phyloP scores from a whole-genome alignment of 148 eudicot species.

The Simmondsia chinensis region DNA sequence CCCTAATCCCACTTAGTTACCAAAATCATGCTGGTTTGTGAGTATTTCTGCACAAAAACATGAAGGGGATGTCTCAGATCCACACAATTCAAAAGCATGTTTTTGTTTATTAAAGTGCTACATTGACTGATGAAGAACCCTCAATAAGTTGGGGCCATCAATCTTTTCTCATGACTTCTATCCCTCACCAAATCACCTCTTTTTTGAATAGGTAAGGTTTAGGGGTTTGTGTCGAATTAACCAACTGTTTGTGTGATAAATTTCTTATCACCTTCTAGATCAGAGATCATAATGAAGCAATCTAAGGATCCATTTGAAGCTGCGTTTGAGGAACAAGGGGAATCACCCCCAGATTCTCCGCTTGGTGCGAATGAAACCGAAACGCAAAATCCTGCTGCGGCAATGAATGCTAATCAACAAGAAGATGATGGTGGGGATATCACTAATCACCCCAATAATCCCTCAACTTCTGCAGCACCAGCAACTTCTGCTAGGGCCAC shows the following conservation, averaged over 20 bases:
- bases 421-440: constrained; percentile 26
- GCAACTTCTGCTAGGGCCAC: constrained; percentile 13
- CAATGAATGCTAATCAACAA: constrained; percentile 16
- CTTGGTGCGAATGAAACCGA: constrained; percentile 32
- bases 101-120: too few species aligned
- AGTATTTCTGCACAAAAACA: too few species aligned
- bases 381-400: constrained; percentile 24
- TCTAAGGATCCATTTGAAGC: constrained; percentile 94
- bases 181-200: too few species aligned
- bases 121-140: too few species aligned
- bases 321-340: constrained; percentile 66
- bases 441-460: constrained; percentile 9
- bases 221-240: too few species aligned
- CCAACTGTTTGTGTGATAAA: neutral
- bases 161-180: too few species aligned
- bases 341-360: constrained; percentile 79
- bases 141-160: too few species aligned
- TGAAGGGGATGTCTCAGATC: too few species aligned
- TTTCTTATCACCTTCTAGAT: neutral
- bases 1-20: too few species aligned
- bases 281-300: constrained; percentile 33
- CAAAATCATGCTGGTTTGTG: too few species aligned
- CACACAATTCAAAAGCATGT: too few species aligned
- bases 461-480: constrained; percentile 28
- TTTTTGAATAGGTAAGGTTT: too few species aligned